Conservation (phyloP, 2,329 filamentous ascomycete genomes). For the Penicillium sp. region DNA sequence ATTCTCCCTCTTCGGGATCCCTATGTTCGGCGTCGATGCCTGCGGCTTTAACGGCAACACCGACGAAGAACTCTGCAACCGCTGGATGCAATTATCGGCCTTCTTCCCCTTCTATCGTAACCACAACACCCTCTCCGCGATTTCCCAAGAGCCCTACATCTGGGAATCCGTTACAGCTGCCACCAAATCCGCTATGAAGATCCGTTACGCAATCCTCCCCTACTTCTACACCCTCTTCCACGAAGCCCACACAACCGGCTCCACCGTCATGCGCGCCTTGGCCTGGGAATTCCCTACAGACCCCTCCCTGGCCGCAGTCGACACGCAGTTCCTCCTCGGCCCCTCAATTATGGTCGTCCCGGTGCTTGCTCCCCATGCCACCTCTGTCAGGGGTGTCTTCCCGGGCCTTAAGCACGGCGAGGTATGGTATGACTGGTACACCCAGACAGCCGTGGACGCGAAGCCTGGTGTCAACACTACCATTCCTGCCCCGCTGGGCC, state of each 20-base stretch:
- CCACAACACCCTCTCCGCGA: conserved; percentile 63
- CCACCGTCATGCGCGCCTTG: conserved; percentile 69
- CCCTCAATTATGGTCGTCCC: conserved; percentile 64
- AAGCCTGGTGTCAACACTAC: conserved; percentile 56
- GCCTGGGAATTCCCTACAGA: conserved; percentile 74
- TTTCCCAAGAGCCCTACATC: conserved; percentile 67
- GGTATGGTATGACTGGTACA: conserved; percentile 79
- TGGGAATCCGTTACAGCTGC: conserved; percentile 67
- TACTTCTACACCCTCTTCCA: conserved; percentile 76
- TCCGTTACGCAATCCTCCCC: conserved; percentile 68
- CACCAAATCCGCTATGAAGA: conserved; percentile 63
- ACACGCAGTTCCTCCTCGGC: conserved; percentile 71
- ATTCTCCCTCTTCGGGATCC: conserved; percentile 71
- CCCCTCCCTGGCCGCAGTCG: conserved; percentile 62
- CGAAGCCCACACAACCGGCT: conserved; percentile 61
- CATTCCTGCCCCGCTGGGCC: conserved; percentile 59
- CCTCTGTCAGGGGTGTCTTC: conserved; percentile 65
- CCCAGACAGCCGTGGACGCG: conserved; percentile 54
- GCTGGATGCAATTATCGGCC: conserved; percentile 70
- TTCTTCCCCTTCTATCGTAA: conserved; percentile 80
- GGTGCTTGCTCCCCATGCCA: conserved; percentile 59
- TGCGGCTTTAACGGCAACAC: conserved; percentile 69
- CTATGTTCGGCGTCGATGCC: conserved; percentile 71
- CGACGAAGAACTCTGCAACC: conserved; percentile 66
- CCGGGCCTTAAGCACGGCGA: conserved; percentile 60